Evolutionary conservation across 2,329 filamentous ascomycete genomes (phyloP), one percentile per base, ranked within the genome.

Genomic region (Chaetomiaceae sp.): DNA sequence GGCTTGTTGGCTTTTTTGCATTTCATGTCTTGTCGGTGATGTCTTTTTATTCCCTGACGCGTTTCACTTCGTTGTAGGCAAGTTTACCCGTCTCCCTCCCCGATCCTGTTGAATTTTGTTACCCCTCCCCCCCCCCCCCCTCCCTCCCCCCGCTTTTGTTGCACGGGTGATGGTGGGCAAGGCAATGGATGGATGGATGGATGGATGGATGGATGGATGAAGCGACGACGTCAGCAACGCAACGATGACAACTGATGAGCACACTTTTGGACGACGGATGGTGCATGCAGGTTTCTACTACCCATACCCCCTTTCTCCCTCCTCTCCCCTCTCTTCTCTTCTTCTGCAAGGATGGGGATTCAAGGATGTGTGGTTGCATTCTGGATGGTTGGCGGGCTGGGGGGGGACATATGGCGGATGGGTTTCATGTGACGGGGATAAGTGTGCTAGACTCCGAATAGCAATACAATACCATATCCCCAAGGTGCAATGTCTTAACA

Each of bases 1-100:
- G 17, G 17, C 12, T 38, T 37, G 12, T 31, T 25, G 17, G 38
- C 6, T 27, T 39, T 31, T 4, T 12, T 29, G 8, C 34, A 20
- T 34, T 22, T 20, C 4, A 27, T 47, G 36, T 15, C 39, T 27
- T 43, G 1, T 46, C 17, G 14, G 19, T 38, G 19, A 11, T n/a
- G 25, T 11, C 27, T 34, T 17, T 38, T 38, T 20, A 12, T 17
- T 37, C 23, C 6, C 17, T 9, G 14, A 7, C 19, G 22, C 38
- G 5, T 40, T 29, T 6, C 44, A 25, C 44, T 47, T 43, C 37
- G 38, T 29, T 44, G 44, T 43, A 48, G 23, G 51, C 38, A 53
- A 14, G 22, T 47, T 53, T 27, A 37, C 20, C 9, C 25, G 25
- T 1, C 23, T 6, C 39, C n/a, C n/a, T n/a, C 38, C 31, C 11